These are phyloP conservation scores for Hirsutella minnesotensis DNA, from an alignment of 2,329 filamentous ascomycete genomes.

Conservation along the genomic window DNA sequence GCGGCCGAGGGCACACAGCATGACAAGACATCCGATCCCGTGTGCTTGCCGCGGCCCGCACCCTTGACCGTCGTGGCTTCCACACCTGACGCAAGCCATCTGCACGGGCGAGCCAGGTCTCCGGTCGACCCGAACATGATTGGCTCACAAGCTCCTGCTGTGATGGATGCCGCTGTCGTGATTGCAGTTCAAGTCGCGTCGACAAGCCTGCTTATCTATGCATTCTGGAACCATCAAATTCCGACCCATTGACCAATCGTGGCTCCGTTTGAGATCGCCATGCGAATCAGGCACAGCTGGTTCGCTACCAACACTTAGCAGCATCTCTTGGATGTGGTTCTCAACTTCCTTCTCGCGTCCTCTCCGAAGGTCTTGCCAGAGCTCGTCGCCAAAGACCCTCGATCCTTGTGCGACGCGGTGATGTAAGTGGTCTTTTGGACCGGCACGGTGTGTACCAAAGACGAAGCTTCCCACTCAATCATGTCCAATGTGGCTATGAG, in stretches of 20 bases:
- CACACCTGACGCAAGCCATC: conserved; percentile 1
- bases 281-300: not conserved
- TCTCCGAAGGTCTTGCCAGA: not conserved
- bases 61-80: not conserved
- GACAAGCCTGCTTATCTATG: not conserved
- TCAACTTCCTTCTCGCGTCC: too few relatives aligned
- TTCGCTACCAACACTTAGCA: not conserved
- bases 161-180: not conserved
- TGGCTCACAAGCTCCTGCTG: too few relatives aligned
- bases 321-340: too few relatives aligned
- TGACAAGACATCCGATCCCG: not conserved
- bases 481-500: too few relatives aligned
- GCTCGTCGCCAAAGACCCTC: not conserved
- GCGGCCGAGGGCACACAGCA: not conserved
- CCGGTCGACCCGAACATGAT: not conserved
- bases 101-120: not conserved
- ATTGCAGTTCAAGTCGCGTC: not conserved
- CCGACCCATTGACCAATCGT: not conserved
- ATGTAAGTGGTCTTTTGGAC: too few relatives aligned
- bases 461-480: too few relatives aligned
- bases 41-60: not conserved
- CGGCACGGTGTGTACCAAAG: too few relatives aligned
- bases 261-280: not conserved
- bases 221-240: not conserved
- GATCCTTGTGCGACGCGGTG: too few relatives aligned